Percentiles rank a stretch among this genome's conserved stretches.
phyloP scores from a whole-genome alignment of 805 yeast genomes.

The Phaffomyces antillensis region DNA sequence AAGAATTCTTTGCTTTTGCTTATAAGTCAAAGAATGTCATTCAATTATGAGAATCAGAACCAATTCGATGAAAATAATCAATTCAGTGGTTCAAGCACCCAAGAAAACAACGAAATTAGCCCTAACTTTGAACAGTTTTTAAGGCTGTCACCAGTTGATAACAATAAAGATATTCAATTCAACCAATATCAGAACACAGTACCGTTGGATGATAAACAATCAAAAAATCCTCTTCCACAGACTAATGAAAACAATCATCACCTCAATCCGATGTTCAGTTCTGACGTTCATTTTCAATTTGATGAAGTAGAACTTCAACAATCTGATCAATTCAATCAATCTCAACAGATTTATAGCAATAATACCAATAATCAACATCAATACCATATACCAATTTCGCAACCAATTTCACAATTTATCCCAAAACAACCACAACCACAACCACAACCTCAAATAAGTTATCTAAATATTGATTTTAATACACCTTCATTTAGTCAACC shows the following conservation, averaged over 20 bases:
- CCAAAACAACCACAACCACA: not conserved
- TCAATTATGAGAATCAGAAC: not conserved
- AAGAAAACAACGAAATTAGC: not conserved
- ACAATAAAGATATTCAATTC: conserved; percentile 1
- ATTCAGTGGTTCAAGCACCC: not conserved
- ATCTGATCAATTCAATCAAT: not conserved
- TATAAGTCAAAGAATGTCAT: not conserved
- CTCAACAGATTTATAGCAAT: not conserved
- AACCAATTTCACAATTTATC: not conserved
- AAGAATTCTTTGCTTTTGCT: no score
- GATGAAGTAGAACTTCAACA: no score
- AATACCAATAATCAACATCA: not conserved
- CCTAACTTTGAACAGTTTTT: conserved; percentile 14
- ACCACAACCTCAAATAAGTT: not conserved
- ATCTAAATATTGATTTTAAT: conserved; percentile 14
- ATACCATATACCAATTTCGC: not conserved
- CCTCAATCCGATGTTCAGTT: no score
- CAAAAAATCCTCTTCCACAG: no score
- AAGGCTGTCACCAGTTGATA: conserved; percentile 14
- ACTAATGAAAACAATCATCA: no score
- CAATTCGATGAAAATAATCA: not conserved
- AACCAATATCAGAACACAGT: not conserved
- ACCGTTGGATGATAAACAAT: no score
- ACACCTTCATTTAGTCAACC: conserved; percentile 12
- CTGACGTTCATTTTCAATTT: no score